Percentiles rank a stretch among this genome's conserved stretches.
Conservation (phyloP, 441 rosid genomes). For the Metrosideros polymorpha region DNA sequence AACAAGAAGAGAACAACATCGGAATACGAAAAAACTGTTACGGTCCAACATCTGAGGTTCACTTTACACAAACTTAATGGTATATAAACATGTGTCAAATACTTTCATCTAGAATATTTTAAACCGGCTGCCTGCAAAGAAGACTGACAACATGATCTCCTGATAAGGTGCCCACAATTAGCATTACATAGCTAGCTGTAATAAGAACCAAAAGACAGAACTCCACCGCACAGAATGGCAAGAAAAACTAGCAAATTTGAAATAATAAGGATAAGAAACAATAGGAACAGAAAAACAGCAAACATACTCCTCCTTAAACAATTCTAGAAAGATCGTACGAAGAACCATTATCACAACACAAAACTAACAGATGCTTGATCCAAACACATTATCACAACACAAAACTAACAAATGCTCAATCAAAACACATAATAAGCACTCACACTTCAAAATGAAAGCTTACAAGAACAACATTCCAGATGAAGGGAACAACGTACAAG, state of each 20-base stretch:
- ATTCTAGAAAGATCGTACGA: neutral
- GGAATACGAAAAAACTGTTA: neutral
- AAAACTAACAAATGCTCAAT: neutral
- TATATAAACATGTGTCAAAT: slow-evolving; percentile 8
- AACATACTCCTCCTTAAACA: neutral
- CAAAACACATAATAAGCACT: neutral
- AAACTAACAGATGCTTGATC: neutral
- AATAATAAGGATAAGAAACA: neutral
- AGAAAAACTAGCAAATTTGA: neutral
- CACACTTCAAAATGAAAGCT: neutral
- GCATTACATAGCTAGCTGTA: neutral
- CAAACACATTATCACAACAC: neutral
- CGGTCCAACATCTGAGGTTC: neutral
- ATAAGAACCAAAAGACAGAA: neutral
- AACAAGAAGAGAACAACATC: neutral
- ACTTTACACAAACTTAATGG: slow-evolving; percentile 22
- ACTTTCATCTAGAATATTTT: slow-evolving; percentile 18
- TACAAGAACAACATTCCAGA: neutral
- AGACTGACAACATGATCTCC: neutral
- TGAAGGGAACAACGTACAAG: neutral
- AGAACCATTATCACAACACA: neutral
- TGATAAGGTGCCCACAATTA: neutral
- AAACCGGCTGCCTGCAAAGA: slow-evolving; percentile 21
- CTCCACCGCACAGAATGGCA: neutral
- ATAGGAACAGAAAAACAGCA: neutral